Evolutionary conservation across 345 rosid species (phyloP).

Genomic region (Raphanus sativus): DNA sequence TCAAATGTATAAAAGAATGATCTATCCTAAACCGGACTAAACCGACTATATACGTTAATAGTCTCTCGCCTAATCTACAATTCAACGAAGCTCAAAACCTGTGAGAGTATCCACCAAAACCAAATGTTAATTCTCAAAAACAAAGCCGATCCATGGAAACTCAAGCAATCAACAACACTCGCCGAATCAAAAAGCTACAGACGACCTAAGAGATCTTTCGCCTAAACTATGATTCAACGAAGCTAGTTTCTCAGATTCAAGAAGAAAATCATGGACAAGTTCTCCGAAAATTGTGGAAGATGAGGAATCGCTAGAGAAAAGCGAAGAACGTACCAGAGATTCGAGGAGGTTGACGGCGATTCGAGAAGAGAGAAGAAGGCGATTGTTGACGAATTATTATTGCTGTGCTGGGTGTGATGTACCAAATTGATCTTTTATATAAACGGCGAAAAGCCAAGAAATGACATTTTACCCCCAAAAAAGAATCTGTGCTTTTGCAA

Average conservation of each 20-base stretch:
- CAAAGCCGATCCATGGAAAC: constrained; percentile 12
- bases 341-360: constrained; percentile 31
- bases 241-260: constrained; percentile 9
- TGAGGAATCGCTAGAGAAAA: neutral
- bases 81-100: too few relatives aligned
- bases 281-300: constrained; percentile 16
- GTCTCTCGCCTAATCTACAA: too few relatives aligned
- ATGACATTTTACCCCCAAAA: neutral
- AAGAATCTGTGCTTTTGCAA: neutral
- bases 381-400: neutral
- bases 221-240: neutral
- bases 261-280: neutral
- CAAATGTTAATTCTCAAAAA: neutral
- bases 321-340: constrained; percentile 30
- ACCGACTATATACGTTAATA: too few relatives aligned
- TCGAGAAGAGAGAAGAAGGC: neutral
- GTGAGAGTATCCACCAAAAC: constrained; percentile 26
- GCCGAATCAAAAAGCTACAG: neutral
- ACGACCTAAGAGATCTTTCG: neutral
- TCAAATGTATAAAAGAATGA: too few relatives aligned
- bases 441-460: neutral
- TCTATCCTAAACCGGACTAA: too few relatives aligned
- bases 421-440: neutral
- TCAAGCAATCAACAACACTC: neutral
- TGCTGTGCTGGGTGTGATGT: constrained; percentile 7